phyloP scores from a whole-genome alignment of 2,329 filamentous ascomycete species.

The Sarocladiaceae sp. region DNA sequence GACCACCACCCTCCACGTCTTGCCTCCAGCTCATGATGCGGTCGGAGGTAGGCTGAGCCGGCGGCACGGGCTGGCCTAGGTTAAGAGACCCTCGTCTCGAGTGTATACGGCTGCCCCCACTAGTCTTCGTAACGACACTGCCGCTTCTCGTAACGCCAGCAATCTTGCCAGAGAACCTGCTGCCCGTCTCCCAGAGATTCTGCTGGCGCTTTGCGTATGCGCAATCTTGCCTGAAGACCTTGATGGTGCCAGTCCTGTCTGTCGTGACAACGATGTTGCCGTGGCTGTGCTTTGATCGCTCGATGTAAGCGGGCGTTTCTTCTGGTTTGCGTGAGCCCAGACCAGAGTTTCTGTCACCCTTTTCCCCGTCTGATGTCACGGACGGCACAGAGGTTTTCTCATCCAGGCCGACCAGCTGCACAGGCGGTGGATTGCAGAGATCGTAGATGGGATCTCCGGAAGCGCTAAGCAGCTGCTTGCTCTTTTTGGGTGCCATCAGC shows the following conservation, averaged over 20 bases:
- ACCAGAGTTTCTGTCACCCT: constrained; percentile 19
- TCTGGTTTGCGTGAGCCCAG: constrained; percentile 40
- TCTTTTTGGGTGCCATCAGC: constrained; percentile 72
- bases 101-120: constrained; percentile 38
- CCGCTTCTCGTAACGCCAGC: constrained; percentile 52
- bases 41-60: constrained; percentile 47
- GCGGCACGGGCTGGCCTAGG: constrained; percentile 18
- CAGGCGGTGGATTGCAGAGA: constrained; percentile 88
- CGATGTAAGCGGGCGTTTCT: constrained; percentile 70
- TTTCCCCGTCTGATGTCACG: constrained; percentile 28
- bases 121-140: constrained; percentile 50
- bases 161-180: constrained; percentile 66
- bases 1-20: constrained; percentile 40
- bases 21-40: constrained; percentile 87
- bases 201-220: constrained; percentile 71
- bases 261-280: constrained; percentile 92
- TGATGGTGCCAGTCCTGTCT: constrained; percentile 82
- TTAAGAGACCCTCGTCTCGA: constrained; percentile 51
- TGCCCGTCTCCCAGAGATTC: constrained; percentile 72
- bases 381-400: constrained; percentile 43
- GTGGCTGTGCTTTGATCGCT: constrained; percentile 66
- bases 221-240: constrained; percentile 93
- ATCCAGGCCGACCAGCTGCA: constrained; percentile 70
- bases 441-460: constrained; percentile 94
- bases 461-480: constrained; percentile 67